Evolutionary conservation across 2,329 filamentous ascomycete genomes (phyloP).

Genomic region (Cladosporium sp.): DNA sequence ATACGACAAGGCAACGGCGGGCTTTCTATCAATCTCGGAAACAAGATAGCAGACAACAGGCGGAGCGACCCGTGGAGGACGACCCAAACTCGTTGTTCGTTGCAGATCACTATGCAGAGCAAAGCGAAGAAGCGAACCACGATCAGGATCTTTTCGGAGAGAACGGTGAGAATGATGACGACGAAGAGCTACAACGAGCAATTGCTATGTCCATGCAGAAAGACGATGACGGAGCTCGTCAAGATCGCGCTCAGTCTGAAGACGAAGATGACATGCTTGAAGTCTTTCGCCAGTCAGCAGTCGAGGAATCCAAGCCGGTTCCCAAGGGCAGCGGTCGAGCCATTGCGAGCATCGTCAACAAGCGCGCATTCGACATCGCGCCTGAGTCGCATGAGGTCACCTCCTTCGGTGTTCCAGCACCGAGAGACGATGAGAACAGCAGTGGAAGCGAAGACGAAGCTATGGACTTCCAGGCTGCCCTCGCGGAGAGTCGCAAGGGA

Average conservation of each 20-base stretch:
- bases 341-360: slow-evolving; percentile 70
- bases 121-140: slow-evolving; percentile 19
- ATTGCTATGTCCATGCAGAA: slow-evolving; percentile 75
- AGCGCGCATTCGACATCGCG: slow-evolving; percentile 58
- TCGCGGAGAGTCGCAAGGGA: slow-evolving; percentile 59
- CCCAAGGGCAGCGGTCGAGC: slow-evolving; percentile 46
- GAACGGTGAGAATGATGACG: slow-evolving; percentile 51
- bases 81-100: slow-evolving; percentile 54
- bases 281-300: slow-evolving; percentile 41
- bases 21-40: slow-evolving; percentile 42
- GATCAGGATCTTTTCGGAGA: slow-evolving; percentile 54
- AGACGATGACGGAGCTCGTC: slow-evolving; percentile 42
- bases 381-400: slow-evolving; percentile 35
- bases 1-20: slow-evolving; percentile 39
- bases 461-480: slow-evolving; percentile 68
- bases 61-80: slow-evolving; percentile 20
- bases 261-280: slow-evolving; percentile 39
- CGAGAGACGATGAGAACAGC: slow-evolving; percentile 24
- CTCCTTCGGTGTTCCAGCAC: slow-evolving; percentile 27
- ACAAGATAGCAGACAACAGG: slow-evolving; percentile 12
- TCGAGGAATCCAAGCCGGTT: slow-evolving; percentile 38
- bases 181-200: slow-evolving; percentile 71
- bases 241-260: background rate
- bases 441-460: slow-evolving; percentile 61
- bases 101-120: slow-evolving; percentile 32